Conservation (phyloP, 2,329 filamentous ascomycete genomes). For the Whalleya microplaca region DNA sequence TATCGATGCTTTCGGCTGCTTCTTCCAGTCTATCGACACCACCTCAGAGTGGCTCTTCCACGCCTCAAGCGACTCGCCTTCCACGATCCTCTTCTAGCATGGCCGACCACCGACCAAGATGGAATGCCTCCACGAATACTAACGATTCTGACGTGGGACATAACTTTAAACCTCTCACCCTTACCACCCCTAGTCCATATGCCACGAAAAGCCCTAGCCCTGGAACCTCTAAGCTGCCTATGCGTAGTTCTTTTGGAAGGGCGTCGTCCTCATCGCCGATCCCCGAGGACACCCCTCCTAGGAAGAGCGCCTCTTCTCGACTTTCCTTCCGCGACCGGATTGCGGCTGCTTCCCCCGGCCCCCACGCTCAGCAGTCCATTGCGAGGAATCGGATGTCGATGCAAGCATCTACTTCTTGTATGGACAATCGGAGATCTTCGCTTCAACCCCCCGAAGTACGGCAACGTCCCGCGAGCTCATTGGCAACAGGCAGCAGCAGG, state of each 20-base stretch:
- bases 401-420: constrained; percentile 48
- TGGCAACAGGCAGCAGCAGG: constrained; percentile 50
- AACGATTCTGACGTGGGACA: constrained; percentile 68
- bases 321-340: constrained; percentile 58
- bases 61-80: constrained; percentile 49
- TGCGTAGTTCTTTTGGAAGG: constrained; percentile 53
- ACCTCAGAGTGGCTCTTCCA: constrained; percentile 50
- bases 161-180: constrained; percentile 65
- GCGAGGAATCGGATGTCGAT: constrained; percentile 49
- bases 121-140: constrained; percentile 71
- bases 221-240: constrained; percentile 50
- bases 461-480: constrained; percentile 59
- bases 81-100: constrained; percentile 51
- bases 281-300: constrained; percentile 50
- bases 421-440: constrained; percentile 55
- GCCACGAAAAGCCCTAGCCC: constrained; percentile 49
- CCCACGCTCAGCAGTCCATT: constrained; percentile 50
- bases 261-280: constrained; percentile 53
- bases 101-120: constrained; percentile 65
- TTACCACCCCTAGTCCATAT: constrained; percentile 64
- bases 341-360: constrained; percentile 50
- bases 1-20: constrained; percentile 48
- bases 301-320: constrained; percentile 45
- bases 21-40: constrained; percentile 42
- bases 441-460: constrained; percentile 50